Conservation (phyloP, 106 monocot genomes). For the Acorus calamus region DNA sequence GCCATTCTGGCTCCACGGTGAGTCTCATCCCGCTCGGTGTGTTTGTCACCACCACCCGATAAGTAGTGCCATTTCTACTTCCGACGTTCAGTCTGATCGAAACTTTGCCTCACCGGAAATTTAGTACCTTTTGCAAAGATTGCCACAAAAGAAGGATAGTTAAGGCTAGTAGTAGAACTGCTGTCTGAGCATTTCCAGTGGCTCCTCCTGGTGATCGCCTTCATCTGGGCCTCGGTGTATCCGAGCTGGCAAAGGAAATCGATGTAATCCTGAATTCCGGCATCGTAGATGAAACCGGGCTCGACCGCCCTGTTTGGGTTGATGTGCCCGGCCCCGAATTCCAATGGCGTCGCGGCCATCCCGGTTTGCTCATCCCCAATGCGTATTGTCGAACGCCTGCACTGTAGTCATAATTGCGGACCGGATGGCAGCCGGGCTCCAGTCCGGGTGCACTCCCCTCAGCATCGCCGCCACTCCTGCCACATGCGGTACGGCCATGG, state of each 20-base stretch:
- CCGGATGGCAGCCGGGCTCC: slow-evolving; percentile 2
- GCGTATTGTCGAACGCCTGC: background rate
- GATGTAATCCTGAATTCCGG: background rate
- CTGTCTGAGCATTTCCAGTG: background rate
- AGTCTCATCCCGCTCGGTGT: background rate
- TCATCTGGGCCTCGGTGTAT: slow-evolving; percentile 1
- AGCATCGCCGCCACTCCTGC: slow-evolving; percentile 4
- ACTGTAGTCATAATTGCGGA: background rate
- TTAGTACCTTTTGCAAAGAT: background rate
- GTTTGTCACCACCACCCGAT: background rate
- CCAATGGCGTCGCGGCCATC: background rate
- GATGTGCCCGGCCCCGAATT: background rate
- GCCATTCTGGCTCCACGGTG: background rate
- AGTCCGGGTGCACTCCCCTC: background rate
- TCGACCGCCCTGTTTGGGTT: background rate
- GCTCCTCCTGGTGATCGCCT: background rate
- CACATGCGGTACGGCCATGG: background rate
- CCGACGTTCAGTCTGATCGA: background rate
- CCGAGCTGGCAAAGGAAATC: background rate
- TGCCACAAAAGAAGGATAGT: background rate
- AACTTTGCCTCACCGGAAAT: background rate
- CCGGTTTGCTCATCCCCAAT: background rate
- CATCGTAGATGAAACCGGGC: background rate
- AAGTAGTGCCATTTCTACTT: background rate
- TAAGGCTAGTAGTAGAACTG: background rate